Evolutionary conservation across 768 basidiomycete species (phyloP), one percentile per base, ranked within the genome.

Genomic region (Russula brevipes): DNA sequence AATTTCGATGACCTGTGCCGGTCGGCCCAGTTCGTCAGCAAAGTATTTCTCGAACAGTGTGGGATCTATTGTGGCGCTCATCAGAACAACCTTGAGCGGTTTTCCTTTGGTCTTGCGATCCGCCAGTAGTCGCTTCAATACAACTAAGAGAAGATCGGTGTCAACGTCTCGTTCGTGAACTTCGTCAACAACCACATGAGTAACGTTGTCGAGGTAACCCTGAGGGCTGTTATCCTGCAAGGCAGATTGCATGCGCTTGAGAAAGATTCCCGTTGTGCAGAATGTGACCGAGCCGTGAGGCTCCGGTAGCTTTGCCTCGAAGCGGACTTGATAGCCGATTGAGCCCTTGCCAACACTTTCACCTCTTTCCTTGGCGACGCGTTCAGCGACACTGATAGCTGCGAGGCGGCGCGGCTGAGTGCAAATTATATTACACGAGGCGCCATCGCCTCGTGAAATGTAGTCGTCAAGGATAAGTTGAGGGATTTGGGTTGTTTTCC

Each of bases 1-100:
- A 38, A 97, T 78, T 62, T 92, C 87, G 42, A 93, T 80, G 16
- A 91, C 83, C 19, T 81, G 79, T 0, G 92, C 89, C 2, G 82
- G 85, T 14, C 76, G 71, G 24, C 85, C 85, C 0, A 74, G 64
- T 17, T 81, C 77, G 69, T 88, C 83, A 8, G 79, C 76, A 78
- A 98, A 98, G 76, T 98, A 98, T 11, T 81, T 76, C 71, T 90
- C 87, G 82, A 97, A 98, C 31, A 96, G 80, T 0, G 82, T 82
- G 9, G 94, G 89, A 69, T 97, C 91, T 71, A 98, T 92, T 49
- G 95, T 98, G 9, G 95, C 95, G 70, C 91, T 95, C 94, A 98
- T 97, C 60, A 98, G 82, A 47, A 97, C 76, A 66, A 98, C 79
- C 73, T 94, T 94, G 73, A 98, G 75, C 3, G 89, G 86, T 52